These are phyloP conservation scores for Dicorynia guianensis DNA, from an alignment of 306 rosid genomes.

Conservation along the genomic window DNA sequence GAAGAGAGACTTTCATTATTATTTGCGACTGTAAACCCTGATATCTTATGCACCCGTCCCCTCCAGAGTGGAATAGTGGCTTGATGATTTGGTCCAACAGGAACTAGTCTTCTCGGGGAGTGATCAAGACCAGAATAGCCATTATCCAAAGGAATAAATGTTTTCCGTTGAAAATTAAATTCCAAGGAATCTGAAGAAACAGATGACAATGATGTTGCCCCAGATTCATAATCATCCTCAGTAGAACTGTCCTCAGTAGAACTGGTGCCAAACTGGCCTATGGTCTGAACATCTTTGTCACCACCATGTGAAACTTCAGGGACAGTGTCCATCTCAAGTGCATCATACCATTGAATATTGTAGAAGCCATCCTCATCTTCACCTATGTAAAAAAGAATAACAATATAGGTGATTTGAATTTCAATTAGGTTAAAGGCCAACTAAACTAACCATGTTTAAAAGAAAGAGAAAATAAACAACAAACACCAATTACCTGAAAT, in stretches of 20 bases:
- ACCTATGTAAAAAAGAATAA: constrained; percentile 39
- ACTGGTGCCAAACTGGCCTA: constrained; percentile 38
- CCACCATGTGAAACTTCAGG: constrained; percentile 30
- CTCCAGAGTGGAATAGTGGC: constrained; percentile 57
- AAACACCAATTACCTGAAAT: constrained; percentile 48
- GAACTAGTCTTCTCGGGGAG: constrained; percentile 54
- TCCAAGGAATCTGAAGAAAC: constrained; percentile 48
- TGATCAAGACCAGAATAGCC: constrained; percentile 35
- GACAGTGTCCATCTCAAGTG: constrained; percentile 38
- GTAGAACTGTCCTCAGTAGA: constrained; percentile 53
- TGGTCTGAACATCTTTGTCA: constrained; percentile 33
- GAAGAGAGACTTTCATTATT: neutral
- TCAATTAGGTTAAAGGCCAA: neutral
- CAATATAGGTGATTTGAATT: constrained; percentile 10
- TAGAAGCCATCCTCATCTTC: constrained; percentile 46
- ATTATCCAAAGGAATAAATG: constrained; percentile 46
- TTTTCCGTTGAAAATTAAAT: constrained; percentile 43
- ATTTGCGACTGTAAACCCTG: constrained; percentile 29
- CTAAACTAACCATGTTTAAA: neutral
- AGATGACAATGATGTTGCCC: constrained; percentile 39
- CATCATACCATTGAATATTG: constrained; percentile 58
- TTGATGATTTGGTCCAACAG: constrained; percentile 62
- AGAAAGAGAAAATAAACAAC: neutral
- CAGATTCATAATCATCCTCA: constrained; percentile 53
- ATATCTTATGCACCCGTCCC: constrained; percentile 25